These are phyloP conservation scores for Psilocybe mexicana DNA, from an alignment of 1,284 basidiomycete species.

Conservation along the genomic window DNA sequence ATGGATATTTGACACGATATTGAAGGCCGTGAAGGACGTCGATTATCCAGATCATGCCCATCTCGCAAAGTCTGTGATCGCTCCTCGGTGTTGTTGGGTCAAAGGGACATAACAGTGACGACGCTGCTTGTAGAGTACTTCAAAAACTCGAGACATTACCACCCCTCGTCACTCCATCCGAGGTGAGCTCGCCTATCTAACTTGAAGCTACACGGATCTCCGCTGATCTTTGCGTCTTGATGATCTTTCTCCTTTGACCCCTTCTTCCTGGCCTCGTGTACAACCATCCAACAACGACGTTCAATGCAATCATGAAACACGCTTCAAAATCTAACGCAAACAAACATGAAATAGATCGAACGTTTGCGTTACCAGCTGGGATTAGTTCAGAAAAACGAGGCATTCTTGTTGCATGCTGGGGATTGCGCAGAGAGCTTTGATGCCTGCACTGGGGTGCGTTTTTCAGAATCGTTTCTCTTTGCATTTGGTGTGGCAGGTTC, in stretches of 20 bases:
- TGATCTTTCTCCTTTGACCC: constrained; percentile 2
- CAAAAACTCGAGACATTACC: constrained; percentile 75
- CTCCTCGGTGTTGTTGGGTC: background rate
- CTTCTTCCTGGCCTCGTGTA: constrained; percentile 4
- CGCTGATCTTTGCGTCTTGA: constrained; percentile 13
- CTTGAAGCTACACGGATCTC: constrained; percentile 28
- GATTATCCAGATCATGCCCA: constrained; percentile 52
- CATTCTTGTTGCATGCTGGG: constrained; percentile 94
- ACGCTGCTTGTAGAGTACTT: constrained; percentile 57
- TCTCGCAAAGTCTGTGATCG: constrained; percentile 41
- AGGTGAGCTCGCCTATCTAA: constrained; percentile 51
- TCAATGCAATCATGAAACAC: background rate
- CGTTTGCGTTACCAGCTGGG: constrained; percentile 79
- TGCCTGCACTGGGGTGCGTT: constrained; percentile 77
- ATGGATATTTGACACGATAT: background rate
- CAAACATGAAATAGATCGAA: constrained; percentile 65
- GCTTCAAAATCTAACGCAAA: background rate
- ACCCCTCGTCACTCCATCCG: constrained; percentile 86
- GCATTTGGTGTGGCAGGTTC: background rate
- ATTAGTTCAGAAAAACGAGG: constrained; percentile 83
- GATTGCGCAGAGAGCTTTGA: constrained; percentile 97
- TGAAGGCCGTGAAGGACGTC: constrained; percentile 41
- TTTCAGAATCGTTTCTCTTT: background rate
- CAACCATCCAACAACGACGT: background rate
- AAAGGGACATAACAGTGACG: background rate